Base-by-base conservation (phyloP, 345 rosid species). In the Draba incana region DNA sequence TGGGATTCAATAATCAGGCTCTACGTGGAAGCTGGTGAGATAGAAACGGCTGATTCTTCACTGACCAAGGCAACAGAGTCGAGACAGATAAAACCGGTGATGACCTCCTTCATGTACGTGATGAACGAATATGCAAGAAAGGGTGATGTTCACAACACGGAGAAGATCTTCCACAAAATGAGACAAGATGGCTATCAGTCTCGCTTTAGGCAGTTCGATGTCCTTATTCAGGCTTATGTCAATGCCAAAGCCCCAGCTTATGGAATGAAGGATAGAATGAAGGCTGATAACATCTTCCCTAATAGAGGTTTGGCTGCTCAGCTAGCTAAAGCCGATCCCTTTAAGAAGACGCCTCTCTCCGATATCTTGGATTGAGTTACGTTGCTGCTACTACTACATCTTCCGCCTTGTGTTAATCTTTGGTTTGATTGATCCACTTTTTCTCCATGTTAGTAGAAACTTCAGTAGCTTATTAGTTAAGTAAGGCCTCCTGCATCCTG, bases 1-100 rank as follows among this genome's bases (percentile, higher is more conserved):
- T 94, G 96, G 98, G 96, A 92, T 78, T 78, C 88, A 6, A 85
- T 95, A 14, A 81, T 88, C 60, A 88, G 69, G 83, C 86, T 95
- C 28, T 80, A 89, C 14, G 90, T 92, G 50, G 88, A 86, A 69
- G 85, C 84, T 0, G 96, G 97, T 6, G 97, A 95, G 68, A 78
- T 88, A 60, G 94, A 86, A 64, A 92, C 84, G 75, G 97, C 99
- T 2, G 90, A 88, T 75, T 78, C 84, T 6, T 59, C 83, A 52
- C 66, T 95, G 74, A 79, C 61, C 25, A 95, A 85, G 80, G 92
- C 90, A 25, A 48, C 76, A 13, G 61, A 74, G 66, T 75, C 77
- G 64, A 88, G 68, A 45, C 72, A 64, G 49, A 6, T 65, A 62
- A 86, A 79, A 74, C 96, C 90, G 10, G 57, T 88, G 86, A 86